Evolutionary conservation across 1,284 basidiomycete species (phyloP).

Genomic region (Sanghuangporus weigelae): DNA sequence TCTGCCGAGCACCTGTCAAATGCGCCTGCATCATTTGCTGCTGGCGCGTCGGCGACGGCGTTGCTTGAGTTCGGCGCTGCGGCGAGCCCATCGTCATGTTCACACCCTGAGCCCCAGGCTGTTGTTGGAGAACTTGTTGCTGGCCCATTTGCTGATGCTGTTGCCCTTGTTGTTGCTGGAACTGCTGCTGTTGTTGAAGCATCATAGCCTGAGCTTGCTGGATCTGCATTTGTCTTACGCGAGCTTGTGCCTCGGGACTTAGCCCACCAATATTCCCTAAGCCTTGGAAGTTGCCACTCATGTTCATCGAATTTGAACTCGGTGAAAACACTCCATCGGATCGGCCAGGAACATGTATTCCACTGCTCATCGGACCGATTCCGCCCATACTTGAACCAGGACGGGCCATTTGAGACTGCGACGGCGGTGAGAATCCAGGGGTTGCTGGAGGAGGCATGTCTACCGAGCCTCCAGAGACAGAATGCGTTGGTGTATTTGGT

Average conservation of each 20-base stretch:
- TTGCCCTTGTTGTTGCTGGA: slow-evolving; percentile 9
- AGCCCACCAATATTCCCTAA: background rate
- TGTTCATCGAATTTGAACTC: background rate
- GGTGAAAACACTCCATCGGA: background rate
- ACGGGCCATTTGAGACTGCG: slow-evolving; percentile 17
- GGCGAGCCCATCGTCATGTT: slow-evolving; percentile 21
- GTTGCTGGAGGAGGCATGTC: slow-evolving; percentile 27
- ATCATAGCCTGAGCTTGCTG: slow-evolving; percentile 35
- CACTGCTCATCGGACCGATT: background rate
- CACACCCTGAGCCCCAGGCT: slow-evolving; percentile 20
- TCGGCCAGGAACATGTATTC: background rate
- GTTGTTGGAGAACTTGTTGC: slow-evolving; percentile 22
- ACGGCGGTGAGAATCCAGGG: slow-evolving; percentile 12
- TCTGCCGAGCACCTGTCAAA: slow-evolving; percentile 29
- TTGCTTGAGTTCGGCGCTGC: slow-evolving; percentile 18
- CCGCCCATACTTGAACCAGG: slow-evolving; percentile 9
- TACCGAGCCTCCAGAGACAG: slow-evolving; percentile 23
- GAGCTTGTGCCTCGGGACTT: slow-evolving; percentile 23
- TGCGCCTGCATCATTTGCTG: slow-evolving; percentile 19
- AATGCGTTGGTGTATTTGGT: slow-evolving; percentile 22
- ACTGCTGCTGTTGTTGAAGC: slow-evolving; percentile 13
- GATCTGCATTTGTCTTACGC: slow-evolving; percentile 42
- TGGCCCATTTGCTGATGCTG: background rate
- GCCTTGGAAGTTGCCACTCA: background rate
- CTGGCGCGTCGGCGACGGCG: slow-evolving; percentile 30